Conservation (phyloP, 345 rosid genomes). For the Aquilaria malaccensis region DNA sequence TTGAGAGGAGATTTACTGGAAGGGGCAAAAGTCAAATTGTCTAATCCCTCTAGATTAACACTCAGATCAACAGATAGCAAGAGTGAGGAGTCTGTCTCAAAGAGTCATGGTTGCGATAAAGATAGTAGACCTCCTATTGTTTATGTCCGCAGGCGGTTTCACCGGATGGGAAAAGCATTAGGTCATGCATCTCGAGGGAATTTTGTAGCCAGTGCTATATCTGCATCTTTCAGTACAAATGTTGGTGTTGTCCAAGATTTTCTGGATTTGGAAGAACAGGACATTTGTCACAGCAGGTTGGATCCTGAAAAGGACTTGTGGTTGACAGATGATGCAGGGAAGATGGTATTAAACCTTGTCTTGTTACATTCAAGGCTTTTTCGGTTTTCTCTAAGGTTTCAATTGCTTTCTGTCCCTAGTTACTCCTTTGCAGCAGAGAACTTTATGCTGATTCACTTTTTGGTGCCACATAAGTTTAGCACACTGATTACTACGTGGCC, state of each 20-base stretch:
- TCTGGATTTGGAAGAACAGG: constrained; percentile 18
- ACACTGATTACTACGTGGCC: constrained; percentile 52
- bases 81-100: constrained; percentile 25
- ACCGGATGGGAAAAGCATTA: constrained; percentile 22
- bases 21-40: constrained; percentile 22
- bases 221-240: constrained; percentile 16
- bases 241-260: constrained; percentile 20
- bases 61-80: constrained; percentile 26
- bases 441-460: constrained; percentile 34
- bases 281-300: constrained; percentile 18
- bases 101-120: constrained; percentile 24
- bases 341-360: constrained; percentile 27
- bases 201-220: constrained; percentile 11
- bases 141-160: constrained; percentile 74
- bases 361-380: constrained; percentile 28
- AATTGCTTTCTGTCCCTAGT: constrained; percentile 26
- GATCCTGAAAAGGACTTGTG: constrained; percentile 29
- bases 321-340: constrained; percentile 32
- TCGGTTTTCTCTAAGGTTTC: constrained; percentile 31
- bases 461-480: constrained; percentile 52
- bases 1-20: constrained; percentile 20
- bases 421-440: constrained; percentile 27
- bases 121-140: constrained; percentile 55
- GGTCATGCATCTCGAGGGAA: constrained; percentile 13
- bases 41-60: constrained; percentile 22